These are phyloP conservation scores for Nakaseomyces uthaithaninus DNA, from an alignment of 1,139 yeast genomes.

Conservation along the genomic window DNA sequence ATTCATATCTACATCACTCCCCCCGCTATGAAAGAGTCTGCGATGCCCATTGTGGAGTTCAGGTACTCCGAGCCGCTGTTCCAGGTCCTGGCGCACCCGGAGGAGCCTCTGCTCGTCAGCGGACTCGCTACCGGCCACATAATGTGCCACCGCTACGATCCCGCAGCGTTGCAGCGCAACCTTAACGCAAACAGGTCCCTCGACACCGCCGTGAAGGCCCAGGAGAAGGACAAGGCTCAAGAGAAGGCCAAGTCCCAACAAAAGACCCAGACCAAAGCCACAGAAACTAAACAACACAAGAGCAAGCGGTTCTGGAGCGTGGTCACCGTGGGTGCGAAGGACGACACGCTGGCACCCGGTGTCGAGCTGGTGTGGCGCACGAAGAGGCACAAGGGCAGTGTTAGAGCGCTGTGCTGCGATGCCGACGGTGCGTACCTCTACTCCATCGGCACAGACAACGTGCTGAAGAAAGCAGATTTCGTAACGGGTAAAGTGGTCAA, in stretches of 20 bases:
- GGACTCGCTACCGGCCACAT: conserved; percentile 81
- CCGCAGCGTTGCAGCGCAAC: conserved; percentile 33
- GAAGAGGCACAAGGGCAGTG: conserved; percentile 83
- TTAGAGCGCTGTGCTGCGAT: conserved; percentile 66
- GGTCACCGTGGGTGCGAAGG: conserved; percentile 31
- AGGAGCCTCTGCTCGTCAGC: conserved; percentile 50
- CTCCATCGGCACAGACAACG: conserved; percentile 73
- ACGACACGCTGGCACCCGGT: conserved; percentile 32
- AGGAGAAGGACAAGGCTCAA: neutral
- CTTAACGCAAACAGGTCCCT: conserved; percentile 25
- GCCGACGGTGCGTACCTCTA: conserved; percentile 42
- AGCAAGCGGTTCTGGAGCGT: conserved; percentile 45
- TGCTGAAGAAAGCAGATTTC: conserved; percentile 65
- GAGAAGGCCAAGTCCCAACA: conserved; percentile 26
- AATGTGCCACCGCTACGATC: conserved; percentile 48
- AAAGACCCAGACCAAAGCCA: conserved; percentile 35
- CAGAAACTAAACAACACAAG: conserved; percentile 33
- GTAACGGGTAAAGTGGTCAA: conserved; percentile 68
- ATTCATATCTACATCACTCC: no score
- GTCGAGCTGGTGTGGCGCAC: conserved; percentile 65
- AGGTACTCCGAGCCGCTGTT: conserved; percentile 57
- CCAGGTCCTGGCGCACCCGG: conserved; percentile 74
- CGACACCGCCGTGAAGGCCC: conserved; percentile 3
- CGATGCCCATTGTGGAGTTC: conserved; percentile 47
- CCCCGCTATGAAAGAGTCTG: no score